Evolutionary conservation across 2,329 filamentous ascomycete species (phyloP).

Genomic region (Aureobasidium sp.): DNA sequence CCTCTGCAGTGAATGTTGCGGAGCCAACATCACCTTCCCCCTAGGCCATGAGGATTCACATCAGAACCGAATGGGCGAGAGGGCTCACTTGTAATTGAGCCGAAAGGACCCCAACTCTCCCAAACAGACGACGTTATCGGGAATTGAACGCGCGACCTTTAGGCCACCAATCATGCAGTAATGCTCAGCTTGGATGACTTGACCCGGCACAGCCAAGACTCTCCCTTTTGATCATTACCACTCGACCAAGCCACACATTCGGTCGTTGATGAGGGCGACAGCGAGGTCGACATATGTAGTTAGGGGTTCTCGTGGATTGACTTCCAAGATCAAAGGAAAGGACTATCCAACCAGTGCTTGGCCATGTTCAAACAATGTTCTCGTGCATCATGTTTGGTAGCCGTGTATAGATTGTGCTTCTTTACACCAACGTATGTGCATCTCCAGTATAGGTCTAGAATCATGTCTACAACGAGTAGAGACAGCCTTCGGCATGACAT

Average conservation of each 20-base stretch:
- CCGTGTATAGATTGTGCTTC: not conserved
- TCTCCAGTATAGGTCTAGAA: not conserved
- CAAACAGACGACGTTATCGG: not conserved
- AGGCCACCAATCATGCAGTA: slow-evolving; percentile 1
- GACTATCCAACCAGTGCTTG: not conserved
- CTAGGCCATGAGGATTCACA: slow-evolving; percentile 6
- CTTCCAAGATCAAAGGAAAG: not conserved
- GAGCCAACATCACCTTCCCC: not conserved
- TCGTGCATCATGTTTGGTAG: not conserved
- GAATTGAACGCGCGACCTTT: not conserved
- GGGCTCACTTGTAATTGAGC: not conserved
- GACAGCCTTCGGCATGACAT: not conserved
- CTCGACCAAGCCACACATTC: not conserved
- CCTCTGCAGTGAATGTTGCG: not conserved
- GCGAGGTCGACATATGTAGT: not conserved
- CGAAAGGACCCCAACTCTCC: not conserved
- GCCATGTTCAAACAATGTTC: not conserved
- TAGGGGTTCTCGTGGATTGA: not conserved
- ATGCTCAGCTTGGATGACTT: not conserved
- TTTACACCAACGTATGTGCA: not conserved
- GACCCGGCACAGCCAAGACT: not conserved
- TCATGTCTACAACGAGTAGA: not conserved
- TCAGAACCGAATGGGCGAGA: not conserved
- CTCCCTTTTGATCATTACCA: not conserved
- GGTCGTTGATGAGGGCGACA: not conserved